These are phyloP conservation scores for Pythium vanterpoolii DNA, from an alignment of 352 stramenopile genomes.

Conservation along the genomic window DNA sequence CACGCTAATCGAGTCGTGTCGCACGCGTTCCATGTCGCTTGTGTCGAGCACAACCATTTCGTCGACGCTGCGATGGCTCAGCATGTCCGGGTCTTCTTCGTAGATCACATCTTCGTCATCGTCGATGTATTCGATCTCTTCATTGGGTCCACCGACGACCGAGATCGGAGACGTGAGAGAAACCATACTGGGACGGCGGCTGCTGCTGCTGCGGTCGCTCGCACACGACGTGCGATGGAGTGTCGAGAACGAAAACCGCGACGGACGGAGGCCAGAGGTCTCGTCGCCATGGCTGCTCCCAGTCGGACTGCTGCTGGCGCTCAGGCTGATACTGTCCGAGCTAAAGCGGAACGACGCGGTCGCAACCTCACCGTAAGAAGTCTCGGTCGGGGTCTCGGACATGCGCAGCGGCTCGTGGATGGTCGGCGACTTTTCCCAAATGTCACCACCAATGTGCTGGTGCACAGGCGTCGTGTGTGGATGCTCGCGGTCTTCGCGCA, in stretches of 20 bases:
- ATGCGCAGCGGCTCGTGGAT: slow-evolving; percentile 5
- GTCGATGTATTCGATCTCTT: slow-evolving; percentile 15
- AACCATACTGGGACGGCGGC: not conserved
- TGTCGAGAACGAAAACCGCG: not conserved
- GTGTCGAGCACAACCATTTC: slow-evolving; percentile 14
- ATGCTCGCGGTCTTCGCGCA: slow-evolving; percentile 18
- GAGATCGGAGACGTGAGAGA: slow-evolving; percentile 4
- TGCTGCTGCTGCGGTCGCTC: not conserved
- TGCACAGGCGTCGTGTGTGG: not conserved
- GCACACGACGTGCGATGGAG: slow-evolving; percentile 2
- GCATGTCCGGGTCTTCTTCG: slow-evolving; percentile 3
- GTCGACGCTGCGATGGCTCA: slow-evolving; percentile 1
- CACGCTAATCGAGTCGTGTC: not conserved
- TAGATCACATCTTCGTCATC: slow-evolving; percentile 17
- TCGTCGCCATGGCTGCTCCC: not conserved
- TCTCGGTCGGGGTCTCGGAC: slow-evolving; percentile 14
- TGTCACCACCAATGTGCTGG: not conserved
- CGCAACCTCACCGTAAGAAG: not conserved
- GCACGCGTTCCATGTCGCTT: slow-evolving; percentile 17
- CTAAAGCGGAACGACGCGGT: not conserved
- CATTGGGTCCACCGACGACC: not conserved
- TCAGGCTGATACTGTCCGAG: not conserved
- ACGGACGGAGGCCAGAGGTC: not conserved
- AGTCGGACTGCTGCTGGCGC: slow-evolving; percentile 4
- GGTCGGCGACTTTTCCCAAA: slow-evolving; percentile 7